Base-by-base conservation (phyloP, 2,329 filamentous ascomycete species). In the Massarina eburnea region DNA sequence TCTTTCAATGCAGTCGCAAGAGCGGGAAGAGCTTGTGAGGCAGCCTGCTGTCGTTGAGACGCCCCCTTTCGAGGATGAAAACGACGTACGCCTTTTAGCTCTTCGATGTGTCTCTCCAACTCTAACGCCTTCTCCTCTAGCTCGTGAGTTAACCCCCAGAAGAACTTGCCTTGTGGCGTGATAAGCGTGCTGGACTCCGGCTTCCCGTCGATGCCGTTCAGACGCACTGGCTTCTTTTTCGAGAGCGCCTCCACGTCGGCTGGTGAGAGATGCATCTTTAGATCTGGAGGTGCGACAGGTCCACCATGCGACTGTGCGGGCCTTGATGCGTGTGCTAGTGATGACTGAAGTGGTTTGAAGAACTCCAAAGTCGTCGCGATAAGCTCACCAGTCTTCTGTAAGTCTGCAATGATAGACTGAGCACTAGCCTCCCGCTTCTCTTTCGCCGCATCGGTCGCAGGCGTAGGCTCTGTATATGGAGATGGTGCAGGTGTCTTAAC, bases 101-200 rank as follows among this genome's bases (percentile, higher is more conserved):
- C 58, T 44, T 67, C 64, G 20, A 71, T 67, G 10, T 61, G 55
- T 36, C 77, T 73, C 66, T 92, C 89, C 4, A 92, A 77, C 40
- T 82, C 76, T 9, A 92, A 73, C 54, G 87, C 91, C 4, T 80
- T 79, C 26, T 84, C 76, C 61, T 91, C 88, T 51, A 91, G 84
- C 33, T 85, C 81, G 3, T 78, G 71, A 1, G 78, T 83, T 43
- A 94, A 71, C 46, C 87, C 85, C 53, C 85, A 83, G n/a, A 92
- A 76, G 62, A 86, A 88, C 51, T 89, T 84, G 9, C 88, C 88
- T 50, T 86, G 84, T 0, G 88, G 86, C 0, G 88, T 91, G 41
- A 91, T 81, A 55, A 91, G 78, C 52, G 88, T 83, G 20, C 85
- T 79, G 1, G 72, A 71, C 48, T 73, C 75, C 21, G 68, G 55